Percentiles rank a stretch among this genome's conserved stretches.
These are phyloP conservation scores for Wickerhamomyces chaumierensis DNA, from an alignment of 805 yeast genomes.

Conservation along the genomic window DNA sequence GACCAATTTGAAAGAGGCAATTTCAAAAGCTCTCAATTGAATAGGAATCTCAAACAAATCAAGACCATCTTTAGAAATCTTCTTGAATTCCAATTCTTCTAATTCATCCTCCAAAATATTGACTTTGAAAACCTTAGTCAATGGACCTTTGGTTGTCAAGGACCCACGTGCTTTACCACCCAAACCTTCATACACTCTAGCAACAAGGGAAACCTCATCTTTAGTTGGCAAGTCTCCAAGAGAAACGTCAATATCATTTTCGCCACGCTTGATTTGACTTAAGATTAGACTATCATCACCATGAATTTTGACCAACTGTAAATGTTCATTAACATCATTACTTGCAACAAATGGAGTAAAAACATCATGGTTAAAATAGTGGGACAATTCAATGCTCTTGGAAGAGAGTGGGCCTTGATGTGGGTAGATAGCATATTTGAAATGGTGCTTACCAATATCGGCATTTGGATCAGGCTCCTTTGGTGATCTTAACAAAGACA, in stretches of 20 bases:
- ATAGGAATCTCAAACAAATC: conserved; percentile 17
- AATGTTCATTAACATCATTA: conserved; percentile 13
- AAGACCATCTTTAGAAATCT: conserved; percentile 3
- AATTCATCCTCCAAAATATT: conserved; percentile 29
- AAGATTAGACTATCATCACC: conserved; percentile 53
- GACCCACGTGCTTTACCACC: conserved; percentile 65
- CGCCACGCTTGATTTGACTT: conserved; percentile 77
- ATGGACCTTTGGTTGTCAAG: conserved; percentile 31
- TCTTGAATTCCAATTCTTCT: conserved; percentile 16
- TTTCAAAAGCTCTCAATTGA: conserved; percentile 63
- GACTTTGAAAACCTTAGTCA: conserved; percentile 21
- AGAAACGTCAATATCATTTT: conserved; percentile 54
- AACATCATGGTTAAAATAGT: conserved; percentile 59
- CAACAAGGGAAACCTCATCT: conserved; percentile 43
- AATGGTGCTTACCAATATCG: conserved; percentile 80
- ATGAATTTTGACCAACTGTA: conserved; percentile 22
- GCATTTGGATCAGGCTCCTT: conserved; percentile 93
- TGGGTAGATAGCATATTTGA: conserved; percentile 78
- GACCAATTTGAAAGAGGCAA: conserved; percentile 34
- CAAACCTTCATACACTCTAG: conserved; percentile 76
- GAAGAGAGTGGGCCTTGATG: conserved; percentile 58
- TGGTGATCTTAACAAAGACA: conserved; percentile 80
- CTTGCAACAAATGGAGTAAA: conserved; percentile 10
- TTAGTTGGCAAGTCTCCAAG: conserved; percentile 34
- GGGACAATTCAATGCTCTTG: conserved; percentile 62